Base-by-base conservation (phyloP, 345 rosid species). In the Sonneratia alba region DNA sequence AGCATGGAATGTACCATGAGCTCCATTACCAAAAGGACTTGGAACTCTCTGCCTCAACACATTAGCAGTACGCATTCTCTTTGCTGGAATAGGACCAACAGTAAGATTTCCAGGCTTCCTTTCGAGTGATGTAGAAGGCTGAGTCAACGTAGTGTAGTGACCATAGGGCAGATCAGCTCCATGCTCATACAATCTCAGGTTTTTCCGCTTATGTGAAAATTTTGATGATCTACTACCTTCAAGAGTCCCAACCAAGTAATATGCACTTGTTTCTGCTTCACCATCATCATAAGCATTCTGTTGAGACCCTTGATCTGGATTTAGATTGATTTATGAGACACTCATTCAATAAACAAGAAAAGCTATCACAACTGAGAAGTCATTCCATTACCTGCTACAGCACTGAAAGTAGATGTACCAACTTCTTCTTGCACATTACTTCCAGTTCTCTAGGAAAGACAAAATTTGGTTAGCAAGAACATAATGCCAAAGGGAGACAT, bases 21-120 rank as follows among this genome's bases (percentile, higher is more conserved):
- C 79, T 77, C 86, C 90, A 83, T 82, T 76, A 79, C 81, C 75
- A 73, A 86, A 86, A 70, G 95, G 93, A 83, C 85, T 82, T 67
- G 75, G 69, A 76, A 87, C 78, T 85, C 97, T 87, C 78, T 84
- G 96, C 83, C 98, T 89, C 51, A 89, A 81, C 42, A 96, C 92
- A 83, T 92, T 89, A 65, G 97, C 91, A 83, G 94, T 89, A 65
- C 99, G 97, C 77, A 86, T 76, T 48, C 99, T 95, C 78, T 88
- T 96, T 32, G 97, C 87, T 7, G 99, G 99, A 82, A 91, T 82
- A 80, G 88, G 72, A 73, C 93, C 90, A 18, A 66, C 85, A 78
- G 84, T 76, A 62, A 83, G 83, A 82, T 81, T 84, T 36, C 83
- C 83, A 72, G 90, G 86, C 76, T 92, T 86, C 87, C 88, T 96